Conservation (phyloP, 306 rosid genomes). For the Mucuna pruriens region DNA sequence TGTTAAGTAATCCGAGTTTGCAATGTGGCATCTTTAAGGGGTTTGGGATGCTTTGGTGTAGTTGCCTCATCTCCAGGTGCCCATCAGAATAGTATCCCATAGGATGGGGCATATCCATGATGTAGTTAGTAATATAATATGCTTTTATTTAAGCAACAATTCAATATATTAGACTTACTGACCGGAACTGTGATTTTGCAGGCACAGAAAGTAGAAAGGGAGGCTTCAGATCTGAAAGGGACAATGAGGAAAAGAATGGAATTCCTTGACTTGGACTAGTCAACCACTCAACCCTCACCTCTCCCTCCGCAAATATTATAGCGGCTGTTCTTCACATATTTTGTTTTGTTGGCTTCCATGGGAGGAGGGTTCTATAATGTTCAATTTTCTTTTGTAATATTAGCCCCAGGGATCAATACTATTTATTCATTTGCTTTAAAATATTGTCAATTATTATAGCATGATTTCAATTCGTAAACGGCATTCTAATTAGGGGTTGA, state of each 20-base stretch:
- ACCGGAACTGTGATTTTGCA: conserved; percentile 37
- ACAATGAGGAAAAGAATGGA: conserved; percentile 94
- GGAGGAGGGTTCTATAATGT: conserved; percentile 42
- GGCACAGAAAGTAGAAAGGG: conserved; percentile 95
- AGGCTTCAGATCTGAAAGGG: conserved; percentile 89
- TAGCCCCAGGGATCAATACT: conserved; percentile 43
- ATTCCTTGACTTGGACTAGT: conserved; percentile 83
- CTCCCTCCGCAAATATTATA: conserved; percentile 62
- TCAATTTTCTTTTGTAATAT: conserved; percentile 51
- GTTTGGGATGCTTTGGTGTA: too few species aligned
- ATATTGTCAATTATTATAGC: conserved; percentile 10
- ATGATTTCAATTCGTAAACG: not conserved
- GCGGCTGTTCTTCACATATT: conserved; percentile 47
- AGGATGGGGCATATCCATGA: too few species aligned
- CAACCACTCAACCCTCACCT: conserved; percentile 19
- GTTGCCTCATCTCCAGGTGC: too few species aligned
- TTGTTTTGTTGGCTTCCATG: conserved; percentile 20
- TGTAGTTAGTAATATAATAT: too few species aligned
- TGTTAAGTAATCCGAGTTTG: too few species aligned
- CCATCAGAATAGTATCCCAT: too few species aligned
- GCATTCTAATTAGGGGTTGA: conserved; percentile 4
- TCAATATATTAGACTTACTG: not conserved
- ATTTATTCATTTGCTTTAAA: conserved; percentile 16
- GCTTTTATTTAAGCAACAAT: not conserved
- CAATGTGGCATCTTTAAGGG: too few species aligned